Percentiles rank a stretch among this genome's conserved stretches.
Conservation (phyloP, 2,329 filamentous ascomycete species). For the Fusarium incarnatum region DNA sequence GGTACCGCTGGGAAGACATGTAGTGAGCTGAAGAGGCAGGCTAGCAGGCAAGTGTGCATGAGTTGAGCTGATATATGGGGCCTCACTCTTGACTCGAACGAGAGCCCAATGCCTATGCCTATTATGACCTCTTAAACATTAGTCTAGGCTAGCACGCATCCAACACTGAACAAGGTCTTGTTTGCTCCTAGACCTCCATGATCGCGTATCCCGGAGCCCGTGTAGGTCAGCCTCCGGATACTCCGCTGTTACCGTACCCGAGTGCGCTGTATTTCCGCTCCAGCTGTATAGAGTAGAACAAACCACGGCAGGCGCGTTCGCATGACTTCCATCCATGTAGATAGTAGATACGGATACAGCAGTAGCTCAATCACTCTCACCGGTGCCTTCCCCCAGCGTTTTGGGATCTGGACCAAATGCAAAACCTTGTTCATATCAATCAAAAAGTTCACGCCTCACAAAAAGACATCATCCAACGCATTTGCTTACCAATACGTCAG, state of each 20-base stretch:
- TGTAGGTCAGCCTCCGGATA: slow-evolving; percentile 28
- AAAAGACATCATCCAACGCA: slow-evolving; percentile 1
- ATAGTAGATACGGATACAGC: neutral
- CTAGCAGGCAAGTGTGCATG: neutral
- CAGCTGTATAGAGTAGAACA: neutral
- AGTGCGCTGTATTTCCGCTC: slow-evolving; percentile 16
- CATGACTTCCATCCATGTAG: slow-evolving; percentile 1
- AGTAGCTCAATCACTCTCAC: neutral
- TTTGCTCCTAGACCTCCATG: neutral
- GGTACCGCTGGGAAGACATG: neutral
- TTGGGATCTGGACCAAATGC: slow-evolving; percentile 10
- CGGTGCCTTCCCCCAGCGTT: slow-evolving; percentile 21
- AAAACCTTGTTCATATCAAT: neutral
- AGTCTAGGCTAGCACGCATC: neutral
- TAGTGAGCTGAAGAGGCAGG: neutral
- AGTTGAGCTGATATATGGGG: neutral
- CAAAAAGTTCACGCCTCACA: neutral
- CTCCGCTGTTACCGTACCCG: slow-evolving; percentile 15
- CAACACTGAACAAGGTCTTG: neutral
- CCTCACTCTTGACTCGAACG: neutral
- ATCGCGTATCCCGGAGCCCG: slow-evolving; percentile 8
- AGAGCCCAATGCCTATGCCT: neutral
- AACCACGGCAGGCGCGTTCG: slow-evolving; percentile 14
- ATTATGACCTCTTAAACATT: neutral
- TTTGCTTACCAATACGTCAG: slow-evolving; percentile 41